phyloP scores from a whole-genome alignment of 495 filamentous ascomycete genomes.

The Podospora pseudocomata region DNA sequence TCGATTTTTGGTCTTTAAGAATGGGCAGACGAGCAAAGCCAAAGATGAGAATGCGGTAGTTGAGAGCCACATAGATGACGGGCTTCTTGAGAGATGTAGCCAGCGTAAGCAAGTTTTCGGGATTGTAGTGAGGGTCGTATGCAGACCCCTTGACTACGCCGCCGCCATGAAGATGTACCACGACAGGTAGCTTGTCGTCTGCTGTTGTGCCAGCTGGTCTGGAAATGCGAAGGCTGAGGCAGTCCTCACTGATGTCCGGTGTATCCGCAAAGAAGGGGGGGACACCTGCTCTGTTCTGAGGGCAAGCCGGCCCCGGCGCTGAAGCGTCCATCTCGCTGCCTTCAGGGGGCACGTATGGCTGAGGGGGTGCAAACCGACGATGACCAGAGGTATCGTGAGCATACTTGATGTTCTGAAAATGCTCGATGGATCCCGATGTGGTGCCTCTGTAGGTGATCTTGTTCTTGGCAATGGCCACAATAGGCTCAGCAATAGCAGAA shows the following conservation, averaged over 20 bases:
- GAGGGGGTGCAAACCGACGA: conserved; percentile 39
- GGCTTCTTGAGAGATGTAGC: conserved; percentile 37
- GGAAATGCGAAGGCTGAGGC: conserved; percentile 42
- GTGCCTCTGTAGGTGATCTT: conserved; percentile 20
- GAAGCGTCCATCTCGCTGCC: conserved; percentile 37
- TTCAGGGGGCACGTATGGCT: conserved; percentile 23
- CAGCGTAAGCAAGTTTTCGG: conserved; percentile 36
- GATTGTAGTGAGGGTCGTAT: conserved; percentile 35
- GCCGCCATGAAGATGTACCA: conserved; percentile 42
- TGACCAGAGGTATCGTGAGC: conserved; percentile 36
- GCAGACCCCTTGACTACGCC: conserved; percentile 38
- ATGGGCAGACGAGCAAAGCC: conserved; percentile 23
- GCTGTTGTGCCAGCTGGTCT: conserved; percentile 28
- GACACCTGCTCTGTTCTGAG: conserved; percentile 32
- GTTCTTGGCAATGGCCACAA: background rate
- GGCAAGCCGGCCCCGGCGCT: conserved; percentile 38
- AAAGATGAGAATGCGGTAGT: conserved; percentile 31
- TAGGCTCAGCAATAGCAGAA: background rate
- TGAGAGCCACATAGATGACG: conserved; percentile 32
- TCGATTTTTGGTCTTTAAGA: conserved; percentile 22
- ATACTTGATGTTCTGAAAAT: conserved; percentile 43
- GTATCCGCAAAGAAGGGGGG: conserved; percentile 39
- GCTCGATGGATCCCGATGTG: conserved; percentile 26
- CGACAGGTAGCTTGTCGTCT: conserved; percentile 39
- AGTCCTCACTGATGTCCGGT: conserved; percentile 38